Evolutionary conservation across 345 rosid species (phyloP), one percentile per base, ranked within the genome.

Genomic region (Dipteronia sinensis): DNA sequence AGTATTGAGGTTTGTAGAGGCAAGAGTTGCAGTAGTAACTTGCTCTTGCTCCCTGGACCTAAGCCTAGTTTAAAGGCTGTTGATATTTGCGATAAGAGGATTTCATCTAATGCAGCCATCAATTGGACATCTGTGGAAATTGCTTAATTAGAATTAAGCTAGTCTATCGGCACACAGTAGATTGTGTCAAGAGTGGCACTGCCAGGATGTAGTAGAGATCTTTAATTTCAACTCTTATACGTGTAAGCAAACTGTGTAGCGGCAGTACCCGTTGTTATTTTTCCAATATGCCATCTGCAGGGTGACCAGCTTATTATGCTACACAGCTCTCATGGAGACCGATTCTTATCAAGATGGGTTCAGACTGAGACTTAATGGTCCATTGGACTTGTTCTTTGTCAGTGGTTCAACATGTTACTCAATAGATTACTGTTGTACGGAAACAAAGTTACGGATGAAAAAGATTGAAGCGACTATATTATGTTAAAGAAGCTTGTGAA

Each of bases 21-120:
- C 40, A 47, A 47, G 73, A 66, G 65, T 63, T 73, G 62, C 69
- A 62, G 64, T 29, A 46, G 31, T 68, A 62, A 76, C 65, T 20
- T 71, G 79, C 76, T 53, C 66, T 20, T 71, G 79, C 76, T 53
- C 66, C 44, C 59, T 42, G 76, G 67, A 71, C 17, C 29, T 53
- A 13, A 22, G 51, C 47, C 55, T 40, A 22, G 2, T 31, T 17
- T 47, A 44, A 34, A 64, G 23, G 16, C 6, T 10, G 56, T 56
- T 19, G 27, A 46, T 63, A 46, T 17, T 49, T 73, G 65, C 65
- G 51, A 44, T 17, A 55, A 16, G 22, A 8, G 38, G 62, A 27
- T 65, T 65, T 66, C 40, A 44, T 47, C 66, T 22, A 10, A 31
- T 51, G 51, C 55, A 69, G 78, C 47, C 49, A 55, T 75, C 72